phyloP scores from a whole-genome alignment of 164 flowering plant genomes.

The Nymphaea thermarum region DNA sequence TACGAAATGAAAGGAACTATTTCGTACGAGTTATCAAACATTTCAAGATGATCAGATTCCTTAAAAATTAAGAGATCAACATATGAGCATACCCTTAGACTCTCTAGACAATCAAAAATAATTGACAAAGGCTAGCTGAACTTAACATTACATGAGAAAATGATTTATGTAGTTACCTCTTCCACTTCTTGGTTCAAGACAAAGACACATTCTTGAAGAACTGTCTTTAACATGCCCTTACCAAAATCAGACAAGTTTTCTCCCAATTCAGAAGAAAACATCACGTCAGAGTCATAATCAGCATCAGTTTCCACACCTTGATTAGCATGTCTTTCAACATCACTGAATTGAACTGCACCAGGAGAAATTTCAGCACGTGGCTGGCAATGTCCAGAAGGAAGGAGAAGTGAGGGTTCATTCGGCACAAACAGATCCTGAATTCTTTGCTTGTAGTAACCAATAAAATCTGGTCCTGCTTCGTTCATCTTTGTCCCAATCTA shows the following conservation, averaged over 20 bases:
- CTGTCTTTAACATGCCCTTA: constrained; percentile 34
- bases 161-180: constrained; percentile 55
- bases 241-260: constrained; percentile 26
- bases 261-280: constrained; percentile 33
- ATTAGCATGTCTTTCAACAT: background rate
- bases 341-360: background rate
- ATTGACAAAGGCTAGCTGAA: too few relatives aligned
- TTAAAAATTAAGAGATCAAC: too few relatives aligned
- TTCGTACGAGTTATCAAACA: too few relatives aligned
- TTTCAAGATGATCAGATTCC: too few relatives aligned
- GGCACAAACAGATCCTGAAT: constrained; percentile 21
- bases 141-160: background rate
- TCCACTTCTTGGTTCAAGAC: constrained; percentile 49
- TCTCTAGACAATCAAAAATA: too few relatives aligned
- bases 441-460: constrained; percentile 36
- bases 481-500: constrained; percentile 4
- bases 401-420: background rate
- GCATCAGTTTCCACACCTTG: constrained; percentile 4
- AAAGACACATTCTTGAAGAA: constrained; percentile 36
- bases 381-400: background rate
- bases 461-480: constrained; percentile 39
- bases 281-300: constrained; percentile 9
- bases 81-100: too few relatives aligned
- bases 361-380: background rate
- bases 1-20: too few relatives aligned